Conservation (phyloP, 805 yeast species). For the Candida qinlingensis region DNA sequence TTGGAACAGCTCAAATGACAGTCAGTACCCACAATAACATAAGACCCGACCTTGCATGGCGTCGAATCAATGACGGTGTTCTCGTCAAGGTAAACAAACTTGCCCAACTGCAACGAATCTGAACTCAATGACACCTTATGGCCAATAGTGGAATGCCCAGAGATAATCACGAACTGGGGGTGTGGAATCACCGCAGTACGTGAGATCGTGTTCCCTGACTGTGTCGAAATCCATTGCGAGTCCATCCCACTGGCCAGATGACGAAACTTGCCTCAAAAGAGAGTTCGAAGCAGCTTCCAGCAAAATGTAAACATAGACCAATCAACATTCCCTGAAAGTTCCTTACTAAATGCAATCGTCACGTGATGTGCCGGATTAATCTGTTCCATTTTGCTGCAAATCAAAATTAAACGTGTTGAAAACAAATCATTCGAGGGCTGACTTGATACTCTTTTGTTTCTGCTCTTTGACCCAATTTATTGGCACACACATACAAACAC, state of each 20-base stretch:
- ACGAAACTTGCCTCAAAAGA: too few relatives aligned
- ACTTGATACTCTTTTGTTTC: too few relatives aligned
- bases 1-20: slow-evolving; percentile 31
- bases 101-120: slow-evolving; percentile 38
- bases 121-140: slow-evolving; percentile 17
- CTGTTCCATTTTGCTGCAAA: too few relatives aligned
- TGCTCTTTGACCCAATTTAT: too few relatives aligned
- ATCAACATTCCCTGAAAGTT: too few relatives aligned
- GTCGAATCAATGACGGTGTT: slow-evolving; percentile 15
- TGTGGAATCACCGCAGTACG: slow-evolving; percentile 38
- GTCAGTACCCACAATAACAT: slow-evolving; percentile 35
- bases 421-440: too few relatives aligned
- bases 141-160: slow-evolving; percentile 42
- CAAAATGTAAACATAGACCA: too few relatives aligned
- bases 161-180: slow-evolving; percentile 37
- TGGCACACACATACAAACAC: neutral
- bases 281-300: too few relatives aligned
- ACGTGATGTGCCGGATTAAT: too few relatives aligned
- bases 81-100: slow-evolving; percentile 35
- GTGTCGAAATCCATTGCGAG: slow-evolving; percentile 39
- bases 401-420: too few relatives aligned
- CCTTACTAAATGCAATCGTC: too few relatives aligned
- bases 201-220: slow-evolving; percentile 46
- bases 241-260: neutral
- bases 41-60: slow-evolving; percentile 41